Evolutionary conservation across 164 flowering plant species (phyloP).

Genomic region (Tetracentron sinense): DNA sequence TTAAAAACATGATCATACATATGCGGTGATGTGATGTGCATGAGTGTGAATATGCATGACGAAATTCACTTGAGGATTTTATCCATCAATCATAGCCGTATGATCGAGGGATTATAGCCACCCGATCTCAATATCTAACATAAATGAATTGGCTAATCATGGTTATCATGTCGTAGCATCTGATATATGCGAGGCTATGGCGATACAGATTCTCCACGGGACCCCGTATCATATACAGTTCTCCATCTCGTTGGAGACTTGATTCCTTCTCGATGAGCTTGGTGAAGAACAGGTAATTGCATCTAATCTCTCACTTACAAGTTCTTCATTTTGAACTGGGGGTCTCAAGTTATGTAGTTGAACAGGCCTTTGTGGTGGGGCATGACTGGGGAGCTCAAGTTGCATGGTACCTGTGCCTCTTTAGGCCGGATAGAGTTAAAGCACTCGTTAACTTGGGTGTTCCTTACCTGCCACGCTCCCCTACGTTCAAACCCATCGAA

Average conservation of each 20-base stretch:
- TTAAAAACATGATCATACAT: too few relatives aligned
- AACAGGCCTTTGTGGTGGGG: slow-evolving; percentile 41
- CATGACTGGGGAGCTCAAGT: slow-evolving; percentile 39
- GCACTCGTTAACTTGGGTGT: slow-evolving; percentile 35
- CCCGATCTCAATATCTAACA: too few relatives aligned
- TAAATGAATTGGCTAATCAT: slow-evolving; percentile 17
- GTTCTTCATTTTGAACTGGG: too few relatives aligned
- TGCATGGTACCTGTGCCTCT: slow-evolving; percentile 39
- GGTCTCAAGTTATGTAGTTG: not conserved
- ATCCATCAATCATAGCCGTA: too few relatives aligned
- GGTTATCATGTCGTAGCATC: slow-evolving; percentile 46
- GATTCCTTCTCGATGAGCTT: slow-evolving; percentile 4
- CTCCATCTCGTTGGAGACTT: slow-evolving; percentile 38
- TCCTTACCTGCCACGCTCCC: slow-evolving; percentile 29
- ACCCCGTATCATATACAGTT: slow-evolving; percentile 27
- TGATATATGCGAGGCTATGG: slow-evolving; percentile 41
- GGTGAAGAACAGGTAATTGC: too few relatives aligned
- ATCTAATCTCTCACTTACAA: too few relatives aligned
- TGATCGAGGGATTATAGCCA: too few relatives aligned
- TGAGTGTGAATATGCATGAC: too few relatives aligned
- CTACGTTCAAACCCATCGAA: slow-evolving; percentile 24
- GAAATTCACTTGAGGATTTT: too few relatives aligned
- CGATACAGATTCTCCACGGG: slow-evolving; percentile 33
- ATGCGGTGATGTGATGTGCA: too few relatives aligned
- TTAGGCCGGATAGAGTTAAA: slow-evolving; percentile 49